Conservation (phyloP, 176 grass and related monocot species). For the Phoenix dactylifera region DNA sequence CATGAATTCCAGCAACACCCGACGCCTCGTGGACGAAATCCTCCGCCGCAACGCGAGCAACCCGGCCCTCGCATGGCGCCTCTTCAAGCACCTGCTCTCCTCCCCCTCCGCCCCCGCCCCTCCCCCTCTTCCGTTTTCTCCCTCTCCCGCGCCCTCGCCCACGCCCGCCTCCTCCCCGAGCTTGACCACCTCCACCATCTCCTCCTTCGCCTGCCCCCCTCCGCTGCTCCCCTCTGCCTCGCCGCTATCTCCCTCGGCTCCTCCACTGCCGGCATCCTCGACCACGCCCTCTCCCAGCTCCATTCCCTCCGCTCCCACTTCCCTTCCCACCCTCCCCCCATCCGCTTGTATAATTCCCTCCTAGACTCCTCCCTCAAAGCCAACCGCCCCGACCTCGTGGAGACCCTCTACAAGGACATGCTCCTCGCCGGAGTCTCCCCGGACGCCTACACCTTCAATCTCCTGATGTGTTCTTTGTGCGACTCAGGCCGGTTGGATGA, state of each 20-base stretch:
- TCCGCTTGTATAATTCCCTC: constrained; percentile 64
- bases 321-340: constrained; percentile 36
- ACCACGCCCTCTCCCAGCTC: constrained; percentile 45
- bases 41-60: constrained; percentile 20
- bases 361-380: constrained; percentile 46
- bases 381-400: constrained; percentile 50
- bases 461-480: constrained; percentile 51
- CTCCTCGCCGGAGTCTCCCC: constrained; percentile 44
- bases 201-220: constrained; percentile 31
- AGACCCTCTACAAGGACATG: constrained; percentile 76
- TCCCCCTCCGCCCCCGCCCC: constrained; percentile 24
- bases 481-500: constrained; percentile 54
- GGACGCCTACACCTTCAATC: constrained; percentile 75
- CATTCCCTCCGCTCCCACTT: constrained; percentile 51
- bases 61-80: constrained; percentile 42
- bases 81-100: constrained; percentile 57
- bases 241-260: constrained; percentile 2
- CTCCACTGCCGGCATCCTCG: constrained; percentile 17
- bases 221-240: constrained; percentile 8
- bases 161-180: constrained; percentile 35
- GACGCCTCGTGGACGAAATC: too few species aligned
- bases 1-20: too few species aligned
- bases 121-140: constrained; percentile 29
- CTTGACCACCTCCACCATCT: constrained; percentile 32
- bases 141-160: constrained; percentile 29